These are phyloP conservation scores for Aspergillus kassunensis DNA, from an alignment of 495 filamentous ascomycete genomes.

Conservation along the genomic window DNA sequence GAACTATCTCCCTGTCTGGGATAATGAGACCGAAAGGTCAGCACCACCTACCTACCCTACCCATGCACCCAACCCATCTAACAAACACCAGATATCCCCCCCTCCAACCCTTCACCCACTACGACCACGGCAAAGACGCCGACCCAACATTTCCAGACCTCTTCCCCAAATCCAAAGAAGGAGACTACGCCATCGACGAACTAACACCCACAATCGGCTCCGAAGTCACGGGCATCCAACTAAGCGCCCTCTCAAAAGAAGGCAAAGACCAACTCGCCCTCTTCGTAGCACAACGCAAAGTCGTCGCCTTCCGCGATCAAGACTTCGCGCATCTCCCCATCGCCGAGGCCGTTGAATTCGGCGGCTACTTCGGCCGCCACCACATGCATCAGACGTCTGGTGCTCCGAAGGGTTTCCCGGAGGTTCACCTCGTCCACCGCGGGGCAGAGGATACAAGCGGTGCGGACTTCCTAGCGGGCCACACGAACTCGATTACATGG, in stretches of 20 bases:
- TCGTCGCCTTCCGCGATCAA: slow-evolving; percentile 60
- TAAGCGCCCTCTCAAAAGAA: slow-evolving; percentile 48
- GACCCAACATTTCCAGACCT: slow-evolving; percentile 52
- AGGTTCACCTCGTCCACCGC: slow-evolving; percentile 59
- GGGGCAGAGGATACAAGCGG: slow-evolving; percentile 49
- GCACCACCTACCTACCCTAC: not conserved
- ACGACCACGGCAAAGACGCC: slow-evolving; percentile 48
- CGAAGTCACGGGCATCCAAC: slow-evolving; percentile 51
- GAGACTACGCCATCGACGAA: slow-evolving; percentile 36
- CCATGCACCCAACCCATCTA: not conserved
- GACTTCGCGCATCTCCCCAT: slow-evolving; percentile 56
- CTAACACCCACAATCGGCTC: slow-evolving; percentile 55
- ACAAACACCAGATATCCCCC: slow-evolving; percentile 35
- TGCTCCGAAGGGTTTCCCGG: slow-evolving; percentile 54
- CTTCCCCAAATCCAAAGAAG: slow-evolving; percentile 37
- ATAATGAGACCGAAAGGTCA: slow-evolving; percentile 48
- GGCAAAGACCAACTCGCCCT: slow-evolving; percentile 57
- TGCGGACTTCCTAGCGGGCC: slow-evolving; percentile 47
- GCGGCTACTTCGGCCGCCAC: slow-evolving; percentile 58
- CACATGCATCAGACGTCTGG: slow-evolving; percentile 62
- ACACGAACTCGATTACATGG: slow-evolving; percentile 58
- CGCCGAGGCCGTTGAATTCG: slow-evolving; percentile 51
- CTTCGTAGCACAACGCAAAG: slow-evolving; percentile 54
- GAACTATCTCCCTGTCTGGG: slow-evolving; percentile 75
- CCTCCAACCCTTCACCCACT: slow-evolving; percentile 41